Base-by-base conservation (phyloP, 306 rosid genomes). In the Cucurbita maxima region DNA sequence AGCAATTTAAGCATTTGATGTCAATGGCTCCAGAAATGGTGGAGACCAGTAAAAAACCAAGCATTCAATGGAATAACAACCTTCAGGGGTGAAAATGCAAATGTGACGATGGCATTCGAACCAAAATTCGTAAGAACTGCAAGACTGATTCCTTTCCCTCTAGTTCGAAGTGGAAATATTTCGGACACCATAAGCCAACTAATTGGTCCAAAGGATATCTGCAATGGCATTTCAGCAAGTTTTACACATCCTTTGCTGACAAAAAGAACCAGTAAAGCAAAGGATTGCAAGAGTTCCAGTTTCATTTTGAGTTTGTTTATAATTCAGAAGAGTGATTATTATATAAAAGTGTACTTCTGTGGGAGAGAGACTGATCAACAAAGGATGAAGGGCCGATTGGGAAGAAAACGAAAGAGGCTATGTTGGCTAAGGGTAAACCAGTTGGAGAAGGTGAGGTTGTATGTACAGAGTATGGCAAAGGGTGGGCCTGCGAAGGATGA, bases 141-240 rank as follows among this genome's bases (percentile, higher is more conserved):
- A 52, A 94, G 92, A 78, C 99, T 94, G 59, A 90, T 94, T 78
- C 98, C 98, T 56, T 88, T 85, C 75, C 97, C 98, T 86, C 98
- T 90, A 5, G 96, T 89, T 63, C 88, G 96, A 72, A 90, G 80
- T 3, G 98, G 97, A 80, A 94, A 94, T 69, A 94, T 76, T 84
- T 90, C 96, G 1, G 98, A 94, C 76, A 90, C 98, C 97, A 94
- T 89, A 51, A 94, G 96, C 96, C 98, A 94, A 79, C 98, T 94
- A 79, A 94, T 90, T 14, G 97, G 98, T 76, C 98, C 97, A 82
- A 94, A 90, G 62, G 98, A 94, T 82, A 94, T 89, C 98, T 94
- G 96, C 79, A 76, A 84, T 51, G 48, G 15, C 56, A 82, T 73
- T 64, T 40, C 73, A 72, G 59, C 15, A 71, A 71, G 5, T 44